These are phyloP conservation scores for Senna siamea DNA, from an alignment of 306 rosid genomes.

Conservation along the genomic window DNA sequence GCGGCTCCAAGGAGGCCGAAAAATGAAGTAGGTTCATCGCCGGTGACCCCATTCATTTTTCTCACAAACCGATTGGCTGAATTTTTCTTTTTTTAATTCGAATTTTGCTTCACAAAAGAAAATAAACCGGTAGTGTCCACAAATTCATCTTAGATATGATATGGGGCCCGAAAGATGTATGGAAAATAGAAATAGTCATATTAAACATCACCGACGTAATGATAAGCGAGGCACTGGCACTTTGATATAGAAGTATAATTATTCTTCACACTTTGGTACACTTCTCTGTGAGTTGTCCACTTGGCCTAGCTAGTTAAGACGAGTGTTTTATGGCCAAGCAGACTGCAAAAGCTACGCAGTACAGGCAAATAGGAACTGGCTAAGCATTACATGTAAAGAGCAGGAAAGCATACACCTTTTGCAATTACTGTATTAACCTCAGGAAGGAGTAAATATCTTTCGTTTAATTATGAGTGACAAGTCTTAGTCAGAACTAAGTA, in stretches of 20 bases:
- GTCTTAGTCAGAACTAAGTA: constrained; percentile 37
- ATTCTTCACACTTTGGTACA: constrained; percentile 33
- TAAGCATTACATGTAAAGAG: not conserved
- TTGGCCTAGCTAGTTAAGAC: no score
- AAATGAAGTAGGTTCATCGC: constrained; percentile 78
- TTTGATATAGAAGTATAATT: constrained; percentile 39
- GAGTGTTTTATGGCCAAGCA: constrained; percentile 4
- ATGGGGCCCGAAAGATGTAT: constrained; percentile 38
- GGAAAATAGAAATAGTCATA: constrained; percentile 45
- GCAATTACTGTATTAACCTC: not conserved
- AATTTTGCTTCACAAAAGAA: not conserved
- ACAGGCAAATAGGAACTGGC: constrained; percentile 7
- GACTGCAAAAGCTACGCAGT: constrained; percentile 8
- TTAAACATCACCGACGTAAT: constrained; percentile 47
- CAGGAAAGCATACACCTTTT: constrained; percentile 6
- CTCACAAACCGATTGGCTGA: not conserved
- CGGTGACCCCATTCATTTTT: constrained; percentile 58
- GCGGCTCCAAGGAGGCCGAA: constrained; percentile 77
- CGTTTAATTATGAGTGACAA: constrained; percentile 20
- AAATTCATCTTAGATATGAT: constrained; percentile 51
- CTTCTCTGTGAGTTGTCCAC: no score
- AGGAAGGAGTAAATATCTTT: constrained; percentile 33
- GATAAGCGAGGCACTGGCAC: constrained; percentile 37
- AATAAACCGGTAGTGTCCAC: constrained; percentile 35
- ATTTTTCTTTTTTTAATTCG: not conserved